Evolutionary conservation across 495 filamentous ascomycete species (phyloP).

Genomic region (Aspergillus ellipticus): DNA sequence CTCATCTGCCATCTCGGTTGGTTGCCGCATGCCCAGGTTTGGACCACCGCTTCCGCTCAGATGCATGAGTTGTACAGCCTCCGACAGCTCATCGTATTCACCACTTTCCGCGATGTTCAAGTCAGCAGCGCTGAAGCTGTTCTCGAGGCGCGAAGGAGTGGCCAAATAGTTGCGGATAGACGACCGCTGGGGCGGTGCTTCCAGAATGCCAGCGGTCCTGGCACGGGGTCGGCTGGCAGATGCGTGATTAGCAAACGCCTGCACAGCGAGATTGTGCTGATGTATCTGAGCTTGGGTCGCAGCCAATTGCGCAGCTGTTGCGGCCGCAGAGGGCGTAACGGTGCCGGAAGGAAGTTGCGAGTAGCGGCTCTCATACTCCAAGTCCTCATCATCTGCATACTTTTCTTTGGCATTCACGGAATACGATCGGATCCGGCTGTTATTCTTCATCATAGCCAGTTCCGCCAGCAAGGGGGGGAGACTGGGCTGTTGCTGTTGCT

Average conservation of each 20-base stretch:
- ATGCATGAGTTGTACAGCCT: slow-evolving; percentile 76
- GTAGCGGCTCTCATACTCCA: slow-evolving; percentile 62
- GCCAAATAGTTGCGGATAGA: slow-evolving; percentile 75
- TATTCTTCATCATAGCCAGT: slow-evolving; percentile 69
- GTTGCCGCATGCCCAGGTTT: slow-evolving; percentile 47
- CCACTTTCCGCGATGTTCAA: slow-evolving; percentile 65
- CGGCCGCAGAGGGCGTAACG: slow-evolving; percentile 64
- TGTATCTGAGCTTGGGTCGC: slow-evolving; percentile 88
- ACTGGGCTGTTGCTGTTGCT: slow-evolving; percentile 54
- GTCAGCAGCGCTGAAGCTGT: slow-evolving; percentile 76
- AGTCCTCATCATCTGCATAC: slow-evolving; percentile 89
- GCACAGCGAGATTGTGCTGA: slow-evolving; percentile 89
- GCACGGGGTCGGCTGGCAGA: slow-evolving; percentile 80
- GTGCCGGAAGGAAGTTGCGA: slow-evolving; percentile 63
- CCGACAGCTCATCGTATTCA: slow-evolving; percentile 67
- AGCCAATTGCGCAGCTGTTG: slow-evolving; percentile 65
- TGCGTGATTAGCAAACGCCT: slow-evolving; percentile 82
- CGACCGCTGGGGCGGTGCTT: slow-evolving; percentile 70
- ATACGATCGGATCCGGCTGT: slow-evolving; percentile 90
- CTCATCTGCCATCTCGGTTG: slow-evolving; percentile 56
- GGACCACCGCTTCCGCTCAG: slow-evolving; percentile 59
- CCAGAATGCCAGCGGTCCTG: slow-evolving; percentile 83
- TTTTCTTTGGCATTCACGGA: slow-evolving; percentile 99
- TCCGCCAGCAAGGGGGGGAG: slow-evolving; percentile 74
- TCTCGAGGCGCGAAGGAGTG: slow-evolving; percentile 74